Evolutionary conservation across 305 asterid genomes (phyloP), one percentile per base, ranked within the genome.

Genomic region (Plantago coronopus): DNA sequence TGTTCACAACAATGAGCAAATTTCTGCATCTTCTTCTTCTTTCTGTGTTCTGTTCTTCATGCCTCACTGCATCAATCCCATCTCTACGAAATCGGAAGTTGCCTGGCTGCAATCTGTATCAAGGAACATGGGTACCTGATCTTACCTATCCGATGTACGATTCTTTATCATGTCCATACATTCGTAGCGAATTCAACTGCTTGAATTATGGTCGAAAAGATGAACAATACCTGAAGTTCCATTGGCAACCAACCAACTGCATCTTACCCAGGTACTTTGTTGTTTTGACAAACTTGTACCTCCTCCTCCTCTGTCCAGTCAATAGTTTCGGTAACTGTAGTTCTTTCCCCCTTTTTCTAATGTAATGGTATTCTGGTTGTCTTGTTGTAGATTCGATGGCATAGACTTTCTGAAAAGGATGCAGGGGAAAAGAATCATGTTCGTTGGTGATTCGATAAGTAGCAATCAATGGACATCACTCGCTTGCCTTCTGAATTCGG

Each of bases 381-480:
- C 17, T 23, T n/a, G 53, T 9, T 13, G n/a, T 14, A 59, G 64
- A 47, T 59, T 59, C 10, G 54, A 59, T 27, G 64, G 40, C 19
- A 29, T 7, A 21, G 54, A 44, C 16, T 59, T 59, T 44, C 15
- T 59, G 54, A 59, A 17, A 5, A 17, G 53, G 50, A 38, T 59
- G 64, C 43, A 47, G 38, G 64, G 64, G 17, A 59, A 59, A 18
- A 59, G 29, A 11, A 18, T 59, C 4, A 59, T 59, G 64, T 59
- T 59, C 21, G 34, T 59, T 17, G 64, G 64, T 18, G 64, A 59
- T 27, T 59, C 64, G 37, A 59, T 59, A 20, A 47, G 53, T 22
- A 25, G 64, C 20, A 47, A 59, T 29, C 64, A 59, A 47, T 45
- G 64, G 54, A 29, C 48, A 47, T 59, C 64, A 15, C 38, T 59